Base-by-base conservation (phyloP, 192 early-diverging fungal species). In the Anaeromyces robustus region DNA sequence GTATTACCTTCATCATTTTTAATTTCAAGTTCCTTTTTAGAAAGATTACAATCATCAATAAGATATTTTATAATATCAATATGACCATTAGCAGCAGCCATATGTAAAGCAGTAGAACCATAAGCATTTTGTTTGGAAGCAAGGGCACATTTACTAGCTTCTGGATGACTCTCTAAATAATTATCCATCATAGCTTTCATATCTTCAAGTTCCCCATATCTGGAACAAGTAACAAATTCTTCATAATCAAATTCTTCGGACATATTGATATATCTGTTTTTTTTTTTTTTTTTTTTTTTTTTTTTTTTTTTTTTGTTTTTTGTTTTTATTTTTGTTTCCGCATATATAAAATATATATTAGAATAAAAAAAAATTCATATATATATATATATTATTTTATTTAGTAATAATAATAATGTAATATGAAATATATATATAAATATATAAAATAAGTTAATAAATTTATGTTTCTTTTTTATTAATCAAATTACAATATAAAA, bases 71-170 rank as follows among this genome's bases (percentile, higher is more conserved):
- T 87, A 77, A 92, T 88, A 84, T 90, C 86, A 77, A 92, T 22
- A 81, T 95, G 92, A 68, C 93, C 92, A 84, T 96, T 96, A 68
- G 94, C 94, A 77, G 88, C 84, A 41, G 94, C 94, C 90, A 93
- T 93, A 83, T 94, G 93, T n/a, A 95, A 83, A 4, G 92, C 89
- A 6, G 93, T 93, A 81, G 89, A 89, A 78, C 92, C 90, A 77
- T 80, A 85, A 17, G 89, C 86, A 68, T 88, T 89, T 78, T 85
- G 82, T 32, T 81, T 78, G 11, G 52, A 39, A 84, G 59, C 82
- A 16, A 83, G 79, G 18, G 79, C 80, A 7, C 85, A 77, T 18
- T 32, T 59, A 29, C 85, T 78, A 30, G 80, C 78, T 6, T 82
- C 82, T 77, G 78, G 79, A 39, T 83, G 78, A 43, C 28, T 29